phyloP scores from a whole-genome alignment of 169 alveolate species.

The Plasmodium adleri region DNA sequence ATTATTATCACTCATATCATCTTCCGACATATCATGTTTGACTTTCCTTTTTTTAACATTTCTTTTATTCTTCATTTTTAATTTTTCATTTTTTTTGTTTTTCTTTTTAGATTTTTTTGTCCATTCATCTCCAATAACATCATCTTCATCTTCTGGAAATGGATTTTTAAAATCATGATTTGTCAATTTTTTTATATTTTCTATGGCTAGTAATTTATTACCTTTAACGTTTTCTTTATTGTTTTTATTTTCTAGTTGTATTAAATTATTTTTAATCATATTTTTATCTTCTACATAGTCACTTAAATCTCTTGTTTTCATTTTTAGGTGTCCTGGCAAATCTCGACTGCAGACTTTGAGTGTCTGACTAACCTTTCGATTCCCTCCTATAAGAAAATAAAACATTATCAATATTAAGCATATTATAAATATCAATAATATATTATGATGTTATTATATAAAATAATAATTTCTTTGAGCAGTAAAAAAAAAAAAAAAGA shows the following conservation, averaged over 20 bases:
- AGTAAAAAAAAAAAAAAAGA: neutral
- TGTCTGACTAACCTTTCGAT: slow-evolving; percentile 78
- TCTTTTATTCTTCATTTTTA: neutral
- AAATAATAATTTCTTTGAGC: neutral
- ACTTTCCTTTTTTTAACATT: neutral
- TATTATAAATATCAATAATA: neutral
- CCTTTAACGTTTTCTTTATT: neutral
- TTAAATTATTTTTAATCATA: slow-evolving; percentile 36
- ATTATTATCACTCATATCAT: neutral
- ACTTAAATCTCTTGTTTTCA: slow-evolving; percentile 80
- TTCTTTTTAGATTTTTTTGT: neutral
- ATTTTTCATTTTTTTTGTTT: neutral
- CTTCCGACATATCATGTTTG: neutral
- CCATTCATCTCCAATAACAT: slow-evolving; percentile 52
- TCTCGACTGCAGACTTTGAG: slow-evolving; percentile 85
- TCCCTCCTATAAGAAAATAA: slow-evolving; percentile 40
- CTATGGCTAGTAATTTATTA: slow-evolving; percentile 52
- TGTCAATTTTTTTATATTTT: slow-evolving; percentile 54
- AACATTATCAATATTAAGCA: neutral
- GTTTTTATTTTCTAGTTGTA: slow-evolving; percentile 32
- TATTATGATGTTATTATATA: neutral
- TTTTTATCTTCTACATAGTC: slow-evolving; percentile 65
- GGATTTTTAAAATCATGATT: slow-evolving; percentile 58
- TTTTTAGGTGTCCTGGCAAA: slow-evolving; percentile 82
- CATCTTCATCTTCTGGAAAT: slow-evolving; percentile 76